phyloP scores from a whole-genome alignment of 805 yeast species.

The Torulaspora quercuum region DNA sequence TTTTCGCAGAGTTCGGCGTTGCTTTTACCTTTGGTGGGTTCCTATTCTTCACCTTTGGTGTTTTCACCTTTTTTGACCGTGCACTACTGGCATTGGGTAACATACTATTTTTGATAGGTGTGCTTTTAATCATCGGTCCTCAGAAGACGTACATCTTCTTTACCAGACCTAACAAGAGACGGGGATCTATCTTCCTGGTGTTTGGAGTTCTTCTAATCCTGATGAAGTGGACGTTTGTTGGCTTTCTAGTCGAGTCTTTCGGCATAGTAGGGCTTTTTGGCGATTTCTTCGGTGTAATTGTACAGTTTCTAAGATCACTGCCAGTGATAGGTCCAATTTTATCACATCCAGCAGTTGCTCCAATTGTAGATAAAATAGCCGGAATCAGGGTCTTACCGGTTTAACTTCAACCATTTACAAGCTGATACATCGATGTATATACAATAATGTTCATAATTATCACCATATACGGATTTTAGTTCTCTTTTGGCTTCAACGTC shows the following conservation, averaged over 20 bases:
- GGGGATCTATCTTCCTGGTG: constrained; percentile 79
- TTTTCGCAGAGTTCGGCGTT: constrained; percentile 72
- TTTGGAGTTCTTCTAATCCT: constrained; percentile 75
- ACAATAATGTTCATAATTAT: too few species aligned
- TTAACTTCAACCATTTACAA: too few species aligned
- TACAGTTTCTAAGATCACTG: constrained; percentile 79
- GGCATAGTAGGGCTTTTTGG: constrained; percentile 92
- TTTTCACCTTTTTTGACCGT: constrained; percentile 81
- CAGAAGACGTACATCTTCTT: constrained; percentile 78
- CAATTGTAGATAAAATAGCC: constrained; percentile 60
- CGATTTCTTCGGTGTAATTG: constrained; percentile 86
- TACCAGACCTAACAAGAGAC: constrained; percentile 78
- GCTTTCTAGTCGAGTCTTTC: constrained; percentile 77
- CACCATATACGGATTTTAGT: too few species aligned
- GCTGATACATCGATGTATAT: too few species aligned
- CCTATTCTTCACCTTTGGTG: constrained; percentile 73
- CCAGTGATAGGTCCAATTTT: constrained; percentile 86
- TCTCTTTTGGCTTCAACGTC: too few species aligned
- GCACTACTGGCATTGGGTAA: constrained; percentile 89
- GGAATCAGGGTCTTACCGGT: constrained; percentile 68
- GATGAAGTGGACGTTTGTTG: constrained; percentile 71
- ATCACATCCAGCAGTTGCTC: constrained; percentile 79
- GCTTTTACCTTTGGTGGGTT: constrained; percentile 85
- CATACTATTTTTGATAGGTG: constrained; percentile 72
- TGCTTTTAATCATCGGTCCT: constrained; percentile 81